Evolutionary conservation across 768 basidiomycete species (phyloP).

Genomic region (Psilocybe cyanescens): DNA sequence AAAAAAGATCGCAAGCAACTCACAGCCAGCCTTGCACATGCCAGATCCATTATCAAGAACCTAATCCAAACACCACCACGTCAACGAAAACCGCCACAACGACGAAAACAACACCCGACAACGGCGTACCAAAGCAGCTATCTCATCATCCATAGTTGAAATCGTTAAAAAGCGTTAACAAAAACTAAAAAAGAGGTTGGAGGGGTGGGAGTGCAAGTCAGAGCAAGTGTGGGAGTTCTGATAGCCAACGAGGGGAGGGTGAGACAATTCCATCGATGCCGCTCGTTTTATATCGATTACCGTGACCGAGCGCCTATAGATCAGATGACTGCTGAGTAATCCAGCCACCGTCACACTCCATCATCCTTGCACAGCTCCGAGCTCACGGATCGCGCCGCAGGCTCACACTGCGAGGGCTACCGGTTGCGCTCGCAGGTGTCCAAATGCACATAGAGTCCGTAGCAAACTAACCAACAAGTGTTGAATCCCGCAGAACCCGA

Average conservation of each 20-base stretch:
- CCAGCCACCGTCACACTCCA: no score
- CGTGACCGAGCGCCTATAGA: background rate
- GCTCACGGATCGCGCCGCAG: no score
- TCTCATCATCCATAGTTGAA: background rate
- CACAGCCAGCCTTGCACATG: conserved; percentile 99
- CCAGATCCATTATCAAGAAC: conserved; percentile 96
- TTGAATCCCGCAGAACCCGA: no score
- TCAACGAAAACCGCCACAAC: background rate
- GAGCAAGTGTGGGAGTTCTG: background rate
- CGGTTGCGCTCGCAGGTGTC: no score
- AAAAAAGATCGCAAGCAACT: conserved; percentile 36
- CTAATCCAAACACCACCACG: conserved; percentile 36
- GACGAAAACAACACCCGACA: background rate
- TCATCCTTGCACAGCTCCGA: no score
- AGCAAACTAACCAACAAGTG: no score
- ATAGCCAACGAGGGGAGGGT: background rate
- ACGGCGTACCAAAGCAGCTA: conserved; percentile 6
- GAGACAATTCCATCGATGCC: background rate
- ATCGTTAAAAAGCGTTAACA: background rate
- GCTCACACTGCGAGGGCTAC: no score
- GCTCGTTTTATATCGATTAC: background rate
- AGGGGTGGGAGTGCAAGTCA: background rate
- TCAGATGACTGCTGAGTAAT: background rate
- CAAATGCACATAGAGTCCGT: no score
- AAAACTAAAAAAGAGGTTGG: background rate